phyloP scores from a whole-genome alignment of 1,139 yeast genomes.

The Kazachstania sp. region DNA sequence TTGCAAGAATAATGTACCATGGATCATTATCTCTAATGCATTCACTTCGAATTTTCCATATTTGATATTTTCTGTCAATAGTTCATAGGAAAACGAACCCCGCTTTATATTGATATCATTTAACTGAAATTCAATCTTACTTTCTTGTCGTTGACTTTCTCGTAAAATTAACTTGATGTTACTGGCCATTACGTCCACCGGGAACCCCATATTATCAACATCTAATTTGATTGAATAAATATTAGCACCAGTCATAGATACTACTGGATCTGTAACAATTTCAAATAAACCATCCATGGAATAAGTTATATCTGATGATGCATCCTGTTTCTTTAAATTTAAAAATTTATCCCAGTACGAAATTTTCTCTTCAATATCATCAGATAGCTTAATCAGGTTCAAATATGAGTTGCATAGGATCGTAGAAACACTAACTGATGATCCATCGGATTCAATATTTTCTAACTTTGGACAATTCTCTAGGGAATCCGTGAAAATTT shows the following conservation, averaged over 20 bases:
- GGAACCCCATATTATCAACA: conserved; percentile 14
- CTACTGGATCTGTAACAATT: conserved; percentile 8
- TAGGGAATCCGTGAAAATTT: conserved; percentile 62
- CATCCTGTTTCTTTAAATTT: conserved; percentile 7
- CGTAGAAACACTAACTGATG: conserved; percentile 20
- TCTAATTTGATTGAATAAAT: conserved; percentile 16
- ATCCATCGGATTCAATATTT: conserved; percentile 21
- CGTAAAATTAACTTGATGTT: conserved; percentile 16
- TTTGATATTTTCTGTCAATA: conserved; percentile 17
- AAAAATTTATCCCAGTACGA: conserved; percentile 26
- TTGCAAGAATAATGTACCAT: conserved; percentile 21
- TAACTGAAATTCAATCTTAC: conserved; percentile 13
- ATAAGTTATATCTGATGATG: conserved; percentile 14
- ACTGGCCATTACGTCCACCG: conserved; percentile 15
- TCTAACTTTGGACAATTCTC: conserved; percentile 30
- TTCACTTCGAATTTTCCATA: conserved; percentile 22
- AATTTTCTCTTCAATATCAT: conserved; percentile 13
- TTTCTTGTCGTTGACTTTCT: conserved; percentile 10
- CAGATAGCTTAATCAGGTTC: conserved; percentile 20
- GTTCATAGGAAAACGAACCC: conserved; percentile 5
- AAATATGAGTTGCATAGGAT: conserved; percentile 27
- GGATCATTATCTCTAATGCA: conserved; percentile 20
- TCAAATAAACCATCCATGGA: conserved; percentile 21
- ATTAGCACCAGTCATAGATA: conserved; percentile 14
- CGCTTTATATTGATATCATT: conserved; percentile 6